Base-by-base conservation (phyloP, 805 yeast species). In the Yamadazyma phyllophila region DNA sequence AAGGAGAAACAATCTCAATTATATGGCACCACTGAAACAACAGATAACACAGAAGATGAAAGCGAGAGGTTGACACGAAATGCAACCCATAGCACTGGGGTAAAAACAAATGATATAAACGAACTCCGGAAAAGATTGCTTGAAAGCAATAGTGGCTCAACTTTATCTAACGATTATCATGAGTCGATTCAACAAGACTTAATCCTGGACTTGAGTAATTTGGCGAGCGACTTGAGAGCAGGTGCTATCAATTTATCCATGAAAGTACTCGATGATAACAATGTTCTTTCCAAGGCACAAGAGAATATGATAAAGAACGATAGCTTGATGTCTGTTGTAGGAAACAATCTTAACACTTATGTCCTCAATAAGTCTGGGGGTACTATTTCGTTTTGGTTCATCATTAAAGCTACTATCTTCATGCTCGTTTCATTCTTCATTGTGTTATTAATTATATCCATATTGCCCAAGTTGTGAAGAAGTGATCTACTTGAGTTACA, bases 101-200 rank as follows among this genome's bases (percentile, higher is more conserved):
- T 44, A 11, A 33, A 29, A 9, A 29, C 26, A 9, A 41, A 37
- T 27, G 43, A 46, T 31, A 33, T 46, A 9, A 41, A 37, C 32
- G 45, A 42, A 20, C 43, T 51, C 20, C 33, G 55, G 7, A 46
- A 46, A 27, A 35, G 52, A 20, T 31, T 51, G 37, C 39, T 48
- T 24, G 36, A 31, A 7, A 30, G 44, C 32, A 26, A 43, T 6
- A 40, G 16, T 35, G 24, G 29, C 16, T 35, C 49, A 5, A 33
- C n/a, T 3, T 36, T 38, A 12, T 26, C 47, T 39, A 71, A 72
- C 48, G 60, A 61, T 8, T 67, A 68, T 55, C 76, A 72, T 52
- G 76, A 70, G 45, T 60, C 66, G 9, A 46, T 69, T 20, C 85
- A 81, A 57, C 74, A 74, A 31, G 76, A 74, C 32, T 61, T 81